Percentiles rank a stretch among this genome's conserved stretches.
phyloP scores from a whole-genome alignment of 768 basidiomycete species.

The Amanita jacksonii region DNA sequence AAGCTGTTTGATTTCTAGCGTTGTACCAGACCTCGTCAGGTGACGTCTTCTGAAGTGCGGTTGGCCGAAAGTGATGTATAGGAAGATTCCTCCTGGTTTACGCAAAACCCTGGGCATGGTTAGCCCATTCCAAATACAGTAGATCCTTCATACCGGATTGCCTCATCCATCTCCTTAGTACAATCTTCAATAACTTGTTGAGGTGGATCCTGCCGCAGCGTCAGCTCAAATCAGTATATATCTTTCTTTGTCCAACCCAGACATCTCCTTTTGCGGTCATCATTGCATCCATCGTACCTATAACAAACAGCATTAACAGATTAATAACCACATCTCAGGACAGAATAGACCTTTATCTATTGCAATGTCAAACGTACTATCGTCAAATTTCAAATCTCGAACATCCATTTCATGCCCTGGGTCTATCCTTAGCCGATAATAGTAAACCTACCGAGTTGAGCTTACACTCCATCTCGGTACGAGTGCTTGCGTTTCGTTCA shows the following conservation, averaged over 20 bases:
- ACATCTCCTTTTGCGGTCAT: conserved; percentile 76
- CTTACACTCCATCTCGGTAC: conserved; percentile 69
- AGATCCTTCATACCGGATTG: conserved; percentile 40
- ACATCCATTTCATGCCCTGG: conserved; percentile 84
- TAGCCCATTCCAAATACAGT: neutral
- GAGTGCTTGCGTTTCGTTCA: conserved; percentile 32
- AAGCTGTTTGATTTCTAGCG: conserved; percentile 56
- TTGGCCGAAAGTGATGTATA: conserved; percentile 84
- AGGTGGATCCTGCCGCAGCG: conserved; percentile 52
- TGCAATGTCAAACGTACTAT: conserved; percentile 61
- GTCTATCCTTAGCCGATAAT: neutral
- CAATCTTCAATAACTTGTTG: conserved; percentile 62
- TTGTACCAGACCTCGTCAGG: conserved; percentile 45
- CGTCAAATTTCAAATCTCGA: conserved; percentile 51
- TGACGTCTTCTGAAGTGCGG: conserved; percentile 78
- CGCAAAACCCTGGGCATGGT: conserved; percentile 44
- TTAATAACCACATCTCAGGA: neutral
- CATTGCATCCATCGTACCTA: conserved; percentile 84
- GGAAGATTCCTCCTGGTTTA: conserved; percentile 43
- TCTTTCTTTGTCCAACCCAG: conserved; percentile 42
- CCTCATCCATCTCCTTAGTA: conserved; percentile 68
- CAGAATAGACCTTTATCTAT: conserved; percentile 60
- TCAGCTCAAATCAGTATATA: neutral
- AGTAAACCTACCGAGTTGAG: conserved; percentile 4
- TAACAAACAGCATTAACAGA: neutral